These are phyloP conservation scores for Pecoramyces ruminantium DNA, from an alignment of 192 early-diverging fungal species.

Conservation along the genomic window DNA sequence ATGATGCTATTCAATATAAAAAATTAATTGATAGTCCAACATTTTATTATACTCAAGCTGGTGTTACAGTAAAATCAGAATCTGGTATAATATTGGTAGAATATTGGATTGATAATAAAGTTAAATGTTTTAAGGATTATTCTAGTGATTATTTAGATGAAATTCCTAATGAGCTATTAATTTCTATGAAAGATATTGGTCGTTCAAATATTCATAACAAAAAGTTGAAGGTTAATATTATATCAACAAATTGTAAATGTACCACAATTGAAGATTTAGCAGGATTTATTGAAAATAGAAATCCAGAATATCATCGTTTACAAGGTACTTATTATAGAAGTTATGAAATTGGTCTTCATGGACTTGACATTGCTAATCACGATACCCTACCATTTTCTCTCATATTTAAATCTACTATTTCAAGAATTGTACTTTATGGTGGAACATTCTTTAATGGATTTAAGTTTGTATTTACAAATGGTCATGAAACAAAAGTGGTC, in stretches of 20 bases:
- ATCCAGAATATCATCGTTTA: neutral
- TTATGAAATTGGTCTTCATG: neutral
- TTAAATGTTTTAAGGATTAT: slow-evolving; percentile 33
- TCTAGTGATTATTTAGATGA: slow-evolving; percentile 13
- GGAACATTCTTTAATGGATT: slow-evolving; percentile 33
- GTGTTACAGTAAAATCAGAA: slow-evolving; percentile 11
- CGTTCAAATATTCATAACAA: neutral
- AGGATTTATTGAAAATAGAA: neutral
- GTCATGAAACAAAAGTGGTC: slow-evolving; percentile 18
- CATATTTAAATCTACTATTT: neutral
- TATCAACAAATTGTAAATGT: neutral
- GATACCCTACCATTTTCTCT: slow-evolving; percentile 9
- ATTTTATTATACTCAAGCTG: slow-evolving; percentile 13
- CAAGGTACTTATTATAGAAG: neutral
- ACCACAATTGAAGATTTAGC: neutral
- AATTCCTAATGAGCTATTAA: slow-evolving; percentile 1
- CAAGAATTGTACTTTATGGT: neutral
- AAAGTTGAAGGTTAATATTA: neutral
- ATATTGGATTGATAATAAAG: slow-evolving; percentile 22
- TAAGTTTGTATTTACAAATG: slow-evolving; percentile 20
- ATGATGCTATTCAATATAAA: slow-evolving; percentile 5
- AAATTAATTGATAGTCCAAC: neutral
- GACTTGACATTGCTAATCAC: slow-evolving; percentile 2
- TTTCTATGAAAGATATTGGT: neutral
- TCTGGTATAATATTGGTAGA: slow-evolving; percentile 40